These are phyloP conservation scores for Pseudogymnoascus sp. DNA, from an alignment of 2,329 filamentous ascomycete genomes.

Conservation along the genomic window DNA sequence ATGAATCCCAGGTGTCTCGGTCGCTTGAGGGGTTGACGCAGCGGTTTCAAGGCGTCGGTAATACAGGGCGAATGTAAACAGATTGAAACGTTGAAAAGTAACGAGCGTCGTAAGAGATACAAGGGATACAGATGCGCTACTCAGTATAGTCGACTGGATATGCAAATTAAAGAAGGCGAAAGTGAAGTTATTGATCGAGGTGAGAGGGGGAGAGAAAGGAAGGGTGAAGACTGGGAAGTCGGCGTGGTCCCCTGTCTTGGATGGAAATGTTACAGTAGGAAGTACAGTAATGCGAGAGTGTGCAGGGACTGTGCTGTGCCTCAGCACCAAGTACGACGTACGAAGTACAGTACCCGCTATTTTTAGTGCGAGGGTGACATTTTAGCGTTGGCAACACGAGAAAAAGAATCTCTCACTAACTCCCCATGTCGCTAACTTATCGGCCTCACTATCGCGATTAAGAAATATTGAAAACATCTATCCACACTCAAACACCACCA, in stretches of 20 bases:
- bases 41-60: constrained; percentile 4
- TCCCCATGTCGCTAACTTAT: constrained; percentile 2
- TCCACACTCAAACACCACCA: neutral
- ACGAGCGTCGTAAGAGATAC: neutral
- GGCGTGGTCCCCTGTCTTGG: constrained; percentile 1
- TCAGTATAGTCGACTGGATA: neutral
- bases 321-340: neutral
- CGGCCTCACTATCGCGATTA: constrained; percentile 9
- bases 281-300: neutral
- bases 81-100: neutral
- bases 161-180: neutral
- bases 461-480: constrained; percentile 1
- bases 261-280: neutral
- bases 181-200: neutral
- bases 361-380: constrained; percentile 6
- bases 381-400: constrained; percentile 4
- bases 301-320: neutral
- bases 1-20: constrained; percentile 1
- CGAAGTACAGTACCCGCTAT: neutral
- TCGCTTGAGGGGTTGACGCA: neutral
- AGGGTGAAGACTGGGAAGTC: neutral
- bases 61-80: constrained; percentile 3
- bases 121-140: neutral
- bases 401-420: neutral
- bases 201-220: neutral